phyloP scores from a whole-genome alignment of 805 yeast genomes.

The Tetrapisispora fleetii region DNA sequence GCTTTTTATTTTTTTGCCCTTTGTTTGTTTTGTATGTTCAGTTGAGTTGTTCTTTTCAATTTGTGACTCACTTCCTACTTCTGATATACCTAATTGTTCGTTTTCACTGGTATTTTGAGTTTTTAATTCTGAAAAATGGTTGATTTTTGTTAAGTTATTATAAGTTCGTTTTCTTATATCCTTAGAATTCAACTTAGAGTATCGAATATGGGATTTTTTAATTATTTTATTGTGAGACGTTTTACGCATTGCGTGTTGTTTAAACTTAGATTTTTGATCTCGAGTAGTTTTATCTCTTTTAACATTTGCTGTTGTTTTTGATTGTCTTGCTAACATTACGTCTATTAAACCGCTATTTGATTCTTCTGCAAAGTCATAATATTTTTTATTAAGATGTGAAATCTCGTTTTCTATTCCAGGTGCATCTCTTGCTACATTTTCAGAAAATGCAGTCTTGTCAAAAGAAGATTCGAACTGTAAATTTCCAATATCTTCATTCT shows the following conservation, averaged over 20 bases:
- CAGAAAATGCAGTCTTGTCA: not conserved
- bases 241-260: not conserved
- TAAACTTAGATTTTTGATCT: not conserved
- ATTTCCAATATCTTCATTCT: not conserved
- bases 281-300: not conserved
- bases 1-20: not conserved
- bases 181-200: not conserved
- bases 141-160: too few species aligned
- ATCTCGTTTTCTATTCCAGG: not conserved
- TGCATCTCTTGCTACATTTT: not conserved
- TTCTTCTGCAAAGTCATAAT: conserved; percentile 3
- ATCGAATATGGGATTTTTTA: not conserved
- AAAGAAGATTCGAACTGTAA: not conserved
- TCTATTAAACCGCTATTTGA: conserved; percentile 7
- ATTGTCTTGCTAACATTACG: conserved; percentile 9
- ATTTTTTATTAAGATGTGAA: not conserved
- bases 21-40: not conserved
- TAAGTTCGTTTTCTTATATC: not conserved
- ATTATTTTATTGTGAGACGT: not conserved
- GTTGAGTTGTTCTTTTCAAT: not conserved
- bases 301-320: not conserved
- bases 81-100: too few species aligned
- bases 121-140: too few species aligned
- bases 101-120: too few species aligned
- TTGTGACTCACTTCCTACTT: not conserved